Evolutionary conservation across 208 protist species (phyloP), one percentile per base, ranked within the genome.

Genomic region (Crithidia thermophila): DNA sequence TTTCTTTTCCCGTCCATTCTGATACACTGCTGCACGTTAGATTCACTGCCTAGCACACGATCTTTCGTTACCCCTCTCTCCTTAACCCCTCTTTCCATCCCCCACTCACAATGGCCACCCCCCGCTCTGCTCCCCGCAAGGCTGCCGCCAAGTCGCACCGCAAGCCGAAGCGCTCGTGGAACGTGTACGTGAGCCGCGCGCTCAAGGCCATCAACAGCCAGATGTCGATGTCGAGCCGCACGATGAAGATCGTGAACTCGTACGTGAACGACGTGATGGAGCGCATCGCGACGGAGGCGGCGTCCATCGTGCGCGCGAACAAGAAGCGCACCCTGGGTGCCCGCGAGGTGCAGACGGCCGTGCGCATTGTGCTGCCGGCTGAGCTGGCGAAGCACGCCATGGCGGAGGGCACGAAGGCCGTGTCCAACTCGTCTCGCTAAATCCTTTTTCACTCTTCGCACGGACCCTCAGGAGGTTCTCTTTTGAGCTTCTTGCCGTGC

Each of bases 331-430:
- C 98, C 43, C 84, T 99, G 66, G 89, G 91, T 50, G 97, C 95
- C 23, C 85, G 97, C 67, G 97, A 98, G 87, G 89, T 99, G 65
- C 95, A 98, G 86, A 98, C 97, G 56, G 97, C 98, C 34, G 98
- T 99, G 58, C 94, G 98, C 63, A 84, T 99, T 34, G 85, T 99
- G 70, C 94, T 99, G 34, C 95, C 98, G 45, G 97, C 97, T 58
- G 98, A 99, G 88, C 88, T 99, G 9, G 96, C 98, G 69, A 99
- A 99, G 89, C 98, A 99, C 82, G 98, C 98, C 59, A 98, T 99
- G 72, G 97, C 96, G 45, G 98, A 99, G 89, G 98, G 97, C 75
- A 98, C 97, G 61, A 99, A 99, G 86, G 98, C 98, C 37, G 97
- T 99, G 42, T 97, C 93, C 77, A 98, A 96, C 72, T 61, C 75